These are phyloP conservation scores for Nemania sp. DNA, from an alignment of 2,329 filamentous ascomycete genomes.

Conservation along the genomic window DNA sequence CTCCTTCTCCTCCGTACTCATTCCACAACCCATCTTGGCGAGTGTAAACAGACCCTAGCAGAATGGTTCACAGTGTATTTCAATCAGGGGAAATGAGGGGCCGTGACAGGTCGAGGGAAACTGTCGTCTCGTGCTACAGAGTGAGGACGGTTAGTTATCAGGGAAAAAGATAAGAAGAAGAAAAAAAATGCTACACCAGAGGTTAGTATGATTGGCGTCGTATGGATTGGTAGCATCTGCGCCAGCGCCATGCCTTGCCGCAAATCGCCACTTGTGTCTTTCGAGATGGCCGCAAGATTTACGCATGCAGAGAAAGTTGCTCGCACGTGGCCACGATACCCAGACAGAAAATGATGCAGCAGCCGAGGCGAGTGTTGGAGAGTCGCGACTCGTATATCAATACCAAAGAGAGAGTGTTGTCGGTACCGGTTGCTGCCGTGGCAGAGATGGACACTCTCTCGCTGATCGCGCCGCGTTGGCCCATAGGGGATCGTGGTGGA, in stretches of 20 bases:
- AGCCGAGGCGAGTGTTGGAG: background rate
- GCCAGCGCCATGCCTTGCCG: constrained; percentile 4
- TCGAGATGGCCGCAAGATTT: background rate
- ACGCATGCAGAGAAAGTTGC: constrained; percentile 11
- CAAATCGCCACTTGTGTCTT: constrained; percentile 5
- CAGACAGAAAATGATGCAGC: constrained; percentile 1
- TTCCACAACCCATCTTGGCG: constrained; percentile 96
- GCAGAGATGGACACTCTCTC: constrained; percentile 9
- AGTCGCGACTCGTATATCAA: constrained; percentile 7
- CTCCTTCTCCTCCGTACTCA: constrained; percentile 99
- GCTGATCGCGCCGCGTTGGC: constrained; percentile 14
- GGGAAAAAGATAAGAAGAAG: background rate
- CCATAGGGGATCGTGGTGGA: background rate
- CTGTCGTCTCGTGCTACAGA: constrained; percentile 22
- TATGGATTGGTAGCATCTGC: background rate
- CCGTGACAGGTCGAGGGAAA: background rate
- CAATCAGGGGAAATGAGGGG: background rate
- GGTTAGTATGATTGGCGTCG: constrained; percentile 4
- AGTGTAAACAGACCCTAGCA: constrained; percentile 30
- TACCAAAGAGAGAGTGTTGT: constrained; percentile 1
- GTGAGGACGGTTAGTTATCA: constrained; percentile 7
- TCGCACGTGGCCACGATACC: constrained; percentile 14
- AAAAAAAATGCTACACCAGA: background rate
- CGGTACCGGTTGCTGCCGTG: constrained; percentile 9
- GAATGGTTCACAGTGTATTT: constrained; percentile 3